Base-by-base conservation (phyloP, 257 asterid species). In the Anisodus tanguticus region DNA sequence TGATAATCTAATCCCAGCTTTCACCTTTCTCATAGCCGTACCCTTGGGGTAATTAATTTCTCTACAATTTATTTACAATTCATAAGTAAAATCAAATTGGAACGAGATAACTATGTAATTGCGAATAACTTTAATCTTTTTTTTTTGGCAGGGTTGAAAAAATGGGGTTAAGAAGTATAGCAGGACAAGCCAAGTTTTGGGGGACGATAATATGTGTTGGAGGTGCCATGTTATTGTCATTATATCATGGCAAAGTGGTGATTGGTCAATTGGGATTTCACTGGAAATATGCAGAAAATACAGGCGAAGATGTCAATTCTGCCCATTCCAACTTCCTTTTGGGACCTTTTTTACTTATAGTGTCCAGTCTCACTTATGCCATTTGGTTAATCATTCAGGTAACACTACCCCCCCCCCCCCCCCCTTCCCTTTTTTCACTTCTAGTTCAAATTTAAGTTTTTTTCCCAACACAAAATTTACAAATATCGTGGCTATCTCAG, bases 371-470 rank as follows among this genome's bases (percentile, higher is more conserved):
- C 85, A 86, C 98, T 45, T 94, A 97, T 97, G 98, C 98, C 6
- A 78, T 92, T 11, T 94, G 98, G 98, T 71, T 94, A 45, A 92
- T 91, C 64, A 87, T 94, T 88, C 98, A 93, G 87, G 98, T 94
- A 59, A 5, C 0, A 58, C 79, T 64, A 26, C 9, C 9, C 1
- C 6, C 6, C 19, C 15, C 15, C 2, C 2, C 8, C 9, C 9
- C 1, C 6, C 6, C 19, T 57, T 57, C 2, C 2, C 8, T 57
- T 7, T 62, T 17, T 13, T 10, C 77, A 39, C 45, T 66, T 13
- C 10, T 49, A 47, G 71, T 83, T 66, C 22, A 47, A 47, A 41
- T 74, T 17, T 5, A 62, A 4, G 69, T 8, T 17, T 41, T 0
- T 41, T 41, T 41, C 45, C 6, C 45, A 41, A 41, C 45, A 4